These are phyloP conservation scores for Elaeis oleifera DNA, from an alignment of 202 grass and related monocot species.

Conservation along the genomic window DNA sequence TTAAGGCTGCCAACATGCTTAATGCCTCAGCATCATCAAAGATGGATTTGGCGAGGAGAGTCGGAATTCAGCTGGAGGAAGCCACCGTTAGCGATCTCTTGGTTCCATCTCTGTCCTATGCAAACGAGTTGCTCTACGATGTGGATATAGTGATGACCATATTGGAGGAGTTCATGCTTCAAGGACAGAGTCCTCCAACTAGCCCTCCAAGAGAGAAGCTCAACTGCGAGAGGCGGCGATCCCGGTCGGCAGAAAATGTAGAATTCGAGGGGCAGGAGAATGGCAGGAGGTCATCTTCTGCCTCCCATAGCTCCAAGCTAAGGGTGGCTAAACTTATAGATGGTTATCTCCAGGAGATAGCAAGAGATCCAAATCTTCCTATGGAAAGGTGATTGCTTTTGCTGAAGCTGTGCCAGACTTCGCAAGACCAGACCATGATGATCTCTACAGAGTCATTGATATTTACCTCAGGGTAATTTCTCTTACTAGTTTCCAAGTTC, in stretches of 20 bases:
- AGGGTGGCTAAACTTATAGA: slow-evolving; percentile 71
- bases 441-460: slow-evolving; percentile 82
- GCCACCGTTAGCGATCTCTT: slow-evolving; percentile 57
- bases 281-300: slow-evolving; percentile 49
- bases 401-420: slow-evolving; percentile 74
- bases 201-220: slow-evolving; percentile 34
- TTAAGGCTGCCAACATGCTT: slow-evolving; percentile 79
- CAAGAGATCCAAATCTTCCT: slow-evolving; percentile 63
- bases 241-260: slow-evolving; percentile 67
- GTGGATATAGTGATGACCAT: slow-evolving; percentile 58
- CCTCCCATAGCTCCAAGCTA: slow-evolving; percentile 47
- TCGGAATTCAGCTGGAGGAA: slow-evolving; percentile 77
- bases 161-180: slow-evolving; percentile 78
- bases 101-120: slow-evolving; percentile 44
- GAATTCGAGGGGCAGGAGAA: slow-evolving; percentile 61
- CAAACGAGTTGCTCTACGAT: slow-evolving; percentile 49
- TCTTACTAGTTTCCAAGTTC: background rate
- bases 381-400: slow-evolving; percentile 71
- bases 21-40: slow-evolving; percentile 45
- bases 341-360: slow-evolving; percentile 57
- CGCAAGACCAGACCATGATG: slow-evolving; percentile 62
- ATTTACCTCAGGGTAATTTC: slow-evolving; percentile 66
- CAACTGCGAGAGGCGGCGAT: slow-evolving; percentile 46
- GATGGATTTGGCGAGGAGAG: slow-evolving; percentile 50
- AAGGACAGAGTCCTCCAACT: slow-evolving; percentile 50